Percentiles rank a stretch among this genome's conserved stretches.
Evolutionary conservation across 2,329 filamentous ascomycete genomes (phyloP).

Genomic region (Cytospora paraplurivora): DNA sequence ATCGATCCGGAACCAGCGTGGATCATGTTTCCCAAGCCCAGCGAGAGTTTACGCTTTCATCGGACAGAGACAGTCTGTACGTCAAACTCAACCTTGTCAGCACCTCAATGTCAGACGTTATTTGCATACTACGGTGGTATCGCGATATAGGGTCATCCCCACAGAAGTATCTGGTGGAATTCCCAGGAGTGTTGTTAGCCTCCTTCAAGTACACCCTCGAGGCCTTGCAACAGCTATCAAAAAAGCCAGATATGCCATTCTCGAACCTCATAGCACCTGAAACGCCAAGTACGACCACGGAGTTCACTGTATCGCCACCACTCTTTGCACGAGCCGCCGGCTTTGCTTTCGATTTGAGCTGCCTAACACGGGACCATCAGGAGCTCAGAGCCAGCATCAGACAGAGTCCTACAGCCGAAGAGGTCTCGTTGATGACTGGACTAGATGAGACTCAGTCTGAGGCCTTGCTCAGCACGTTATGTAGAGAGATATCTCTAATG

Average conservation of each 20-base stretch:
- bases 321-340: constrained; percentile 50
- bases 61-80: constrained; percentile 36
- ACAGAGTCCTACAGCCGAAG: constrained; percentile 23
- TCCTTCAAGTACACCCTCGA: constrained; percentile 60
- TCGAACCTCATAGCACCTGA: constrained; percentile 46
- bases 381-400: constrained; percentile 30
- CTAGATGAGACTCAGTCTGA: constrained; percentile 56
- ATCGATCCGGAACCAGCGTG: neutral
- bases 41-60: constrained; percentile 36
- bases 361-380: constrained; percentile 34
- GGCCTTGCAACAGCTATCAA: constrained; percentile 56
- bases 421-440: constrained; percentile 40
- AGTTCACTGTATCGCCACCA: constrained; percentile 46
- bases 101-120: constrained; percentile 29
- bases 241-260: constrained; percentile 50
- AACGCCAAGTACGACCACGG: constrained; percentile 24
- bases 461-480: constrained; percentile 57
- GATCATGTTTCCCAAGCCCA: neutral
- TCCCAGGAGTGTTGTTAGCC: constrained; percentile 60
- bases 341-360: constrained; percentile 52
- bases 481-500: constrained; percentile 58
- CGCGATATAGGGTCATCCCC: constrained; percentile 25
- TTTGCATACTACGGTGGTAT: constrained; percentile 38
- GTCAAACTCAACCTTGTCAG: constrained; percentile 39
- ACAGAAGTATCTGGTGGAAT: constrained; percentile 54